These are phyloP conservation scores for Linaria vulgaris DNA, from an alignment of 257 asterid species.

Conservation along the genomic window DNA sequence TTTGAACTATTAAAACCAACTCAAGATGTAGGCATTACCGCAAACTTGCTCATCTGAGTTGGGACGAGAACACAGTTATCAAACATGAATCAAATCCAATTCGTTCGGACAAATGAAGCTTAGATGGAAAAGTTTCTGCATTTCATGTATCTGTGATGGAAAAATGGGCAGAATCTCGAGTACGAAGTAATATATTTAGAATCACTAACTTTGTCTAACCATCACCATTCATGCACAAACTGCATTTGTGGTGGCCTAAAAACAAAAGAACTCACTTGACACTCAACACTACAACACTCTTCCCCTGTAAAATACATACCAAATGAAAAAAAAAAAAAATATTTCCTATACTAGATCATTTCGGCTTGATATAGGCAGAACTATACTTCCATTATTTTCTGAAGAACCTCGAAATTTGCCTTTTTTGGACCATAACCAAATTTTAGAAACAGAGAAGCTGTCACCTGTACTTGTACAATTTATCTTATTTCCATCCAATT, in stretches of 20 bases:
- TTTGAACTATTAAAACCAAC: no score
- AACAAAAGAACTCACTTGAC: neutral
- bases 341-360: constrained; percentile 30
- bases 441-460: constrained; percentile 67
- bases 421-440: constrained; percentile 73
- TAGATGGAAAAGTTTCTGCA: no score
- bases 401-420: constrained; percentile 25
- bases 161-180: no score
- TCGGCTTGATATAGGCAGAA: neutral
- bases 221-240: neutral
- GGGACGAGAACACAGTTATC: no score
- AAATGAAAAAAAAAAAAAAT: neutral
- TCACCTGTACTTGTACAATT: constrained; percentile 50
- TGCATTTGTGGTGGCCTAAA: neutral
- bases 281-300: constrained; percentile 1
- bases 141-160: no score
- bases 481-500: constrained; percentile 44
- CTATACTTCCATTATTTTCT: constrained; percentile 24
- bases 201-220: no score
- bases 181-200: no score
- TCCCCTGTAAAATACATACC: neutral
- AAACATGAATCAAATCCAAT: no score
- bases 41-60: no score
- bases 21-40: no score
- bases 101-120: no score